Evolutionary conservation across 2,329 filamentous ascomycete genomes (phyloP), one percentile per base, ranked within the genome.

Genomic region (Didymella sp.): DNA sequence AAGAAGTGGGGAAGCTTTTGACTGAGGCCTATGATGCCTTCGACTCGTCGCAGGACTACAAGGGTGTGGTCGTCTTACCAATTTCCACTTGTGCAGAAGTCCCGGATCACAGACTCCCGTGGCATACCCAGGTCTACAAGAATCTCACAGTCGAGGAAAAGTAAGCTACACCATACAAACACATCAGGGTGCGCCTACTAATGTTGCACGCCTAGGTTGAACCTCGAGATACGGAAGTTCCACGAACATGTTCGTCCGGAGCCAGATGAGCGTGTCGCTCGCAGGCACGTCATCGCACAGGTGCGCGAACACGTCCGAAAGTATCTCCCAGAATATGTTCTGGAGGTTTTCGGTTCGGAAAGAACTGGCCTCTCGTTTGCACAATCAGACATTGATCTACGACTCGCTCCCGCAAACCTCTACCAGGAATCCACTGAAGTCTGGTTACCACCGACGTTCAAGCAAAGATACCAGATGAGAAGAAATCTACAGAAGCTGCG

Each of bases 331-430:
- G 43, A 62, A 17, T 57, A 67, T 21, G 38, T 44, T 9, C 73
- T 78, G 6, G 76, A 82, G 55, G 58, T 83, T 2, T 82, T 84
- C 56, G 85, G 85, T 17, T 87, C 85, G 8, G 76, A 82, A 53
- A 70, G 73, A 11, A 85, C 80, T 13, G 82, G 83, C 8, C 71
- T 87, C 31, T 80, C 81, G 0, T 67, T 81, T 50, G 78, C 81
- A 25, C 76, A 77, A 37, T 88, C 86, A 6, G 82, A 84, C 68
- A 75, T 88, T 12, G 82, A 87, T 65, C 58, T 82, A 76, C 71
- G 78, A 72, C 47, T 77, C 19, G 75, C 61, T 60, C 44, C 31
- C 6, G 35, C 43, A 15, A 38, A 59, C 24, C 47, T 53, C 24
- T 3, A 47, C 33, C 38, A 37, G 21, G 54, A 60, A 24, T 42